phyloP scores from a whole-genome alignment of 2,329 filamentous ascomycete genomes.

The Colletotrichum filicis region DNA sequence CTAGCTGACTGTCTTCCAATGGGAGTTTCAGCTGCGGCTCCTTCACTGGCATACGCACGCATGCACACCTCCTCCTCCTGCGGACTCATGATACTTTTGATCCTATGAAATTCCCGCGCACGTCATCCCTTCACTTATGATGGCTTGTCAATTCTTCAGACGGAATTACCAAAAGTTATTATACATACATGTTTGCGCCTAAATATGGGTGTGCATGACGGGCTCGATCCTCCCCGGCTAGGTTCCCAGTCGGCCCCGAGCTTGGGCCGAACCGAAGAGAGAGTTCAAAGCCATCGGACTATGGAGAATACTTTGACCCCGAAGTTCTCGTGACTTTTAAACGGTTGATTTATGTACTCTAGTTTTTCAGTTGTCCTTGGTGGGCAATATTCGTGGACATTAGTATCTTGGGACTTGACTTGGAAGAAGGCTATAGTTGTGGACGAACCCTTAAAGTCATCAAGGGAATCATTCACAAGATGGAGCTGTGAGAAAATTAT shows the following conservation, averaged over 20 bases:
- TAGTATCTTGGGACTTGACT: neutral
- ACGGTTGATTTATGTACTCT: neutral
- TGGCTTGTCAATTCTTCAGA: neutral
- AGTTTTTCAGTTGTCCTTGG: too few relatives aligned
- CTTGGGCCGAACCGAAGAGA: neutral
- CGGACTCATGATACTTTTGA: too few relatives aligned
- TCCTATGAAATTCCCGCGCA: neutral
- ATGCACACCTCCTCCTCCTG: too few relatives aligned
- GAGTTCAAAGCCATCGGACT: neutral
- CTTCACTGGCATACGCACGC: neutral
- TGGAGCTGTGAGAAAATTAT: neutral
- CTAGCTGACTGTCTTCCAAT: neutral
- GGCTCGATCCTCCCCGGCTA: neutral
- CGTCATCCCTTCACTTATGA: neutral
- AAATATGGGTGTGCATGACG: neutral
- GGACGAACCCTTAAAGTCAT: neutral
- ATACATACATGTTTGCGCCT: neutral
- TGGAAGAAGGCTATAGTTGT: neutral
- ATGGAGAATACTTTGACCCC: neutral
- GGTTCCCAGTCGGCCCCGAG: neutral
- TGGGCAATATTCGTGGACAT: too few relatives aligned
- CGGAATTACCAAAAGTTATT: neutral
- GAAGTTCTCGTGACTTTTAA: neutral
- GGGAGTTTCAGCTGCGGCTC: neutral
- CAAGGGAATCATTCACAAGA: neutral